These are phyloP conservation scores for Rhodofomes roseus DNA, from an alignment of 1,284 basidiomycete species.

Conservation along the genomic window DNA sequence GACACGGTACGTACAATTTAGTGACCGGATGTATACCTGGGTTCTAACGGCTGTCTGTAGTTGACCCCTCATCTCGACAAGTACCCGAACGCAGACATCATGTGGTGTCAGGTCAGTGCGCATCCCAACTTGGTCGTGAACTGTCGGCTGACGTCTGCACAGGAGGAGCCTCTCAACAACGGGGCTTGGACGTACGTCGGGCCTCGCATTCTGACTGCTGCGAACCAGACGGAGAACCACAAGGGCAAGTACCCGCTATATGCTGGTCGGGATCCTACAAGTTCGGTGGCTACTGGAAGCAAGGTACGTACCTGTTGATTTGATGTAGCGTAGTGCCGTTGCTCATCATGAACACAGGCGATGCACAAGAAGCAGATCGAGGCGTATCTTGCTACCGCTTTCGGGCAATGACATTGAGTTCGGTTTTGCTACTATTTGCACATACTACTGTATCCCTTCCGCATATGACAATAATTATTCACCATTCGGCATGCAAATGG, in stretches of 20 bases:
- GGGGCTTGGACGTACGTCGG: constrained; percentile 93
- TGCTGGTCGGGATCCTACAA: constrained; percentile 84
- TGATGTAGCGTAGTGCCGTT: not conserved
- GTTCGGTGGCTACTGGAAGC: constrained; percentile 88
- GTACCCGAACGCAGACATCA: constrained; percentile 91
- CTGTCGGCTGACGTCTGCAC: constrained; percentile 3
- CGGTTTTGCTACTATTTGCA: not conserved
- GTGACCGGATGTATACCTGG: not conserved
- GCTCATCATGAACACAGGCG: constrained; percentile 34
- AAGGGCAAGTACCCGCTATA: constrained; percentile 85
- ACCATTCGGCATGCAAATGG: no score
- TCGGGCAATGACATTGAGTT: not conserved
- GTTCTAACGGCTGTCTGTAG: constrained; percentile 33
- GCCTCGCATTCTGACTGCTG: constrained; percentile 82
- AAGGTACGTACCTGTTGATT: constrained; percentile 52
- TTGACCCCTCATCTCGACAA: constrained; percentile 88
- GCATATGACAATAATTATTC: not conserved
- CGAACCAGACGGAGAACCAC: constrained; percentile 86
- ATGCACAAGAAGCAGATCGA: constrained; percentile 87
- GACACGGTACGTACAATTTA: constrained; percentile 60
- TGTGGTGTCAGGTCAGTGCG: constrained; percentile 79
- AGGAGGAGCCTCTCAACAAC: constrained; percentile 90
- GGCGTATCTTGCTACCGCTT: constrained; percentile 61
- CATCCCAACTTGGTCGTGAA: not conserved
- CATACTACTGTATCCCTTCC: not conserved